These are phyloP conservation scores for Macrophomina phaseolina DNA, from an alignment of 2,329 filamentous ascomycete genomes.

Conservation along the genomic window DNA sequence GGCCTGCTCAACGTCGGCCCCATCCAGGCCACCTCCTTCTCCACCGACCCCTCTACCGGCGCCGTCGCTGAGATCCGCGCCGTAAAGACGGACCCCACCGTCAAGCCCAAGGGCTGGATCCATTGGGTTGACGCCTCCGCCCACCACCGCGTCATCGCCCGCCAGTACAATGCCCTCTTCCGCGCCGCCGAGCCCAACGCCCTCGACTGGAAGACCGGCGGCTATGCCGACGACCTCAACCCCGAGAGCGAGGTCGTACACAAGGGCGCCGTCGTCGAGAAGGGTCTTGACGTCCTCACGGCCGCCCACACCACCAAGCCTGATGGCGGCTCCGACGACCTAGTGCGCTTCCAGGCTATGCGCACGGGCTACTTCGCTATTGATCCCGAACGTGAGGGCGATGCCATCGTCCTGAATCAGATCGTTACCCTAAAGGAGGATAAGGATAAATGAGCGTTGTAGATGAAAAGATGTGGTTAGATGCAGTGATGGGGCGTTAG, in stretches of 20 bases:
- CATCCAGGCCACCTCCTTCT: constrained; percentile 71
- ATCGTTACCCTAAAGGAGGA: constrained; percentile 94
- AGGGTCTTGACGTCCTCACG: constrained; percentile 79
- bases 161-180: constrained; percentile 83
- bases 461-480: background rate
- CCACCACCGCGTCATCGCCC: constrained; percentile 65
- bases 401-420: constrained; percentile 85
- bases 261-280: constrained; percentile 77
- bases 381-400: constrained; percentile 73
- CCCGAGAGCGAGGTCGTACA: constrained; percentile 83
- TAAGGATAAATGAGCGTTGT: constrained; percentile 32
- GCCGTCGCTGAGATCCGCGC: constrained; percentile 71
- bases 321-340: constrained; percentile 56
- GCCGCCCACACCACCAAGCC: constrained; percentile 71
- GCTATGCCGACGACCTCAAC: constrained; percentile 84
- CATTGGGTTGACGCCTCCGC: constrained; percentile 84
- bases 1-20: constrained; percentile 74
- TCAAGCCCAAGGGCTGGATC: constrained; percentile 75
- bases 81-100: constrained; percentile 65
- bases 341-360: constrained; percentile 88
- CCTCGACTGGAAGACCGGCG: constrained; percentile 70
- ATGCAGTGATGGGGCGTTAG: background rate
- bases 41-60: constrained; percentile 66
- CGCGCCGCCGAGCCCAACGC: constrained; percentile 82
- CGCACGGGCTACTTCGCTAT: constrained; percentile 86